A percentile compares a stretch with the other conserved stretches of the same genome.
Evolutionary conservation across 2,329 filamentous ascomycete species (phyloP).

Genomic region (Ceratocystis ficicola): DNA sequence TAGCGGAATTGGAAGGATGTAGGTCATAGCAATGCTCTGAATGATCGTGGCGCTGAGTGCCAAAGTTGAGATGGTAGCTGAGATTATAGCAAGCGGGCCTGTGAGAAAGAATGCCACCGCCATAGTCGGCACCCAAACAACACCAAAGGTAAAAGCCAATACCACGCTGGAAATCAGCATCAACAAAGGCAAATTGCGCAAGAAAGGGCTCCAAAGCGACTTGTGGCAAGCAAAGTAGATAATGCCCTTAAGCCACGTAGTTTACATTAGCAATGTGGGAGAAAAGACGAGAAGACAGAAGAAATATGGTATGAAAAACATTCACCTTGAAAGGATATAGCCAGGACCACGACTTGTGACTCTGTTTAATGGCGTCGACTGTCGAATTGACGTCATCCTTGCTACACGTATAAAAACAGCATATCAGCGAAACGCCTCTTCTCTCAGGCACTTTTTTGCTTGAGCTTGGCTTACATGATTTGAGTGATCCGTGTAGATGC

Average conservation of each 20-base stretch:
- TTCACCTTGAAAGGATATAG: conserved; percentile 68
- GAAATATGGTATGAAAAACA: neutral
- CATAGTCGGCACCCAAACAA: conserved; percentile 77
- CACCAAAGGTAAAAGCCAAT: conserved; percentile 69
- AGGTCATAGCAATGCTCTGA: conserved; percentile 49
- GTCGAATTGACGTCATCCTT: conserved; percentile 16
- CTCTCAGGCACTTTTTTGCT: neutral
- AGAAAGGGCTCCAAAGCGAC: conserved; percentile 47
- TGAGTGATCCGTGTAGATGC: neutral
- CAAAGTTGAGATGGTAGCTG: conserved; percentile 56
- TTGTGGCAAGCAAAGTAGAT: conserved; percentile 46
- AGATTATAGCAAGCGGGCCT: conserved; percentile 66
- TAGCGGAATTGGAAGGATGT: conserved; percentile 68
- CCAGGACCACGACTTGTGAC: conserved; percentile 11
- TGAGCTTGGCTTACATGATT: conserved; percentile 18
- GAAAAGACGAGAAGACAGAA: neutral
- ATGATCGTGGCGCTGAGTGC: conserved; percentile 49
- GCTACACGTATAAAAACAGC: neutral
- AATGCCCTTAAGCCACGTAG: conserved; percentile 37
- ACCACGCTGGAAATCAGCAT: conserved; percentile 60
- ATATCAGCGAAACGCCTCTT: neutral
- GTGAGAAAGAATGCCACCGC: conserved; percentile 74
- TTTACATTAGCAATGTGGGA: neutral
- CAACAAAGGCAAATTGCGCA: conserved; percentile 46
- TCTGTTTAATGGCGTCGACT: conserved; percentile 13